Percentiles rank a stretch among this genome's conserved stretches.
Conservation (phyloP, 768 basidiomycete genomes). For the Pleurotus eryngii region DNA sequence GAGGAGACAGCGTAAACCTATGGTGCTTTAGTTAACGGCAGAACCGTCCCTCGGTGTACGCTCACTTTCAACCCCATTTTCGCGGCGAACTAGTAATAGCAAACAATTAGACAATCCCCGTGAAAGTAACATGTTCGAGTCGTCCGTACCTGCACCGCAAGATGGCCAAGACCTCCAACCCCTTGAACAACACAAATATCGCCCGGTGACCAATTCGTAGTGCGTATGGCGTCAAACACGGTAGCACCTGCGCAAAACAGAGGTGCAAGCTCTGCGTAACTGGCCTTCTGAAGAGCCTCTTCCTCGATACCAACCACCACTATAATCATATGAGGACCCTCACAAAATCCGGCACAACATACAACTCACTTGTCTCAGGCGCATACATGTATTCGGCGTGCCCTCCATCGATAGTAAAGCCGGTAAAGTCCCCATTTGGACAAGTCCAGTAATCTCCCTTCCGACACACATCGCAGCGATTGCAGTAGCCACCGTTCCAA, state of each 20-base stretch:
- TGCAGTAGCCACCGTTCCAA: constrained; percentile 10
- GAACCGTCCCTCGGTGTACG: not conserved
- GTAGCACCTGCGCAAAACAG: constrained; percentile 8
- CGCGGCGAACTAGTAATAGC: not conserved
- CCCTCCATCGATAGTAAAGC: constrained; percentile 10
- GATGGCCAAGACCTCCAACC: constrained; percentile 9
- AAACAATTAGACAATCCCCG: not conserved
- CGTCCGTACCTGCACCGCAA: constrained; percentile 6
- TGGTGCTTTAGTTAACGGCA: not conserved
- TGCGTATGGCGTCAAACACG: constrained; percentile 6
- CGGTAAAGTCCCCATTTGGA: constrained; percentile 4
- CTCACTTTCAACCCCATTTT: constrained; percentile 8
- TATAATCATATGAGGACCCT: not conserved
- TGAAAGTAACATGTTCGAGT: not conserved
- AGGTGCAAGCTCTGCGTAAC: constrained; percentile 8
- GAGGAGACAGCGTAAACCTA: constrained; percentile 7
- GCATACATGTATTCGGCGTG: constrained; percentile 11
- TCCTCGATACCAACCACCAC: constrained; percentile 4
- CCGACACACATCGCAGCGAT: constrained; percentile 3
- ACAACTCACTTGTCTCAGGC: constrained; percentile 3
- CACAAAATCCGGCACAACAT: not conserved
- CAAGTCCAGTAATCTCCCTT: constrained; percentile 9
- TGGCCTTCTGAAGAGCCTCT: constrained; percentile 7
- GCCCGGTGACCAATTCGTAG: constrained; percentile 5
- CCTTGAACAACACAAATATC: constrained; percentile 10